A percentile compares a stretch with the other conserved stretches of the same genome.
Evolutionary conservation across 2,329 filamentous ascomycete genomes (phyloP).

Genomic region (Juglanconis juglandina): DNA sequence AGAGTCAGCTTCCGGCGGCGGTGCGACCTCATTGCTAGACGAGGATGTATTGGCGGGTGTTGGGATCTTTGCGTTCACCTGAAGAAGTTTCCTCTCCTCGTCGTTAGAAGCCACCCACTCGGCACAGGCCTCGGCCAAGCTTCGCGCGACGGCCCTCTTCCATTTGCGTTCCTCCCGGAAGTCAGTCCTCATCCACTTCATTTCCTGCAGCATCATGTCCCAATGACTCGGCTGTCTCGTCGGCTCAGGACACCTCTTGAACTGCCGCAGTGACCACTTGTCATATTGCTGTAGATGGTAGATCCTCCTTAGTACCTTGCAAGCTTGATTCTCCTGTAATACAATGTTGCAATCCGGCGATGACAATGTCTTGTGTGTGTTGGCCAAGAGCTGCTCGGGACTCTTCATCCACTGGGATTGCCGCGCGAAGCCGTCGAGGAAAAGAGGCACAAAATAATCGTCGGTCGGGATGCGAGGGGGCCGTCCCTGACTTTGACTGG

Average conservation of each 20-base stretch:
- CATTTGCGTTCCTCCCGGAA: slow-evolving; percentile 92
- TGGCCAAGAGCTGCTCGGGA: slow-evolving; percentile 69
- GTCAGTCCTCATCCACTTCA: slow-evolving; percentile 98
- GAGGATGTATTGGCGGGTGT: slow-evolving; percentile 24
- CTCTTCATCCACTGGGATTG: slow-evolving; percentile 59
- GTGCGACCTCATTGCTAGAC: neutral
- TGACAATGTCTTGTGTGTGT: slow-evolving; percentile 84
- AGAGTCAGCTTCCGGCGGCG: slow-evolving; percentile 25
- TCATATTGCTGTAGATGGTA: slow-evolving; percentile 89
- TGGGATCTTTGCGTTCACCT: slow-evolving; percentile 58
- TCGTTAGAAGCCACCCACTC: slow-evolving; percentile 69
- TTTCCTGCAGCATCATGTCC: slow-evolving; percentile 84
- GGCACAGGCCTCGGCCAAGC: slow-evolving; percentile 76
- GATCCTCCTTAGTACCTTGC: slow-evolving; percentile 78
- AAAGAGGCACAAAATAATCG: slow-evolving; percentile 63
- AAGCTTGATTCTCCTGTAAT: slow-evolving; percentile 82
- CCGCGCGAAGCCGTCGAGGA: slow-evolving; percentile 55
- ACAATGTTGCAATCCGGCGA: slow-evolving; percentile 81
- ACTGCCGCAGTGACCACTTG: slow-evolving; percentile 88
- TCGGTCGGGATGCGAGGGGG: slow-evolving; percentile 39
- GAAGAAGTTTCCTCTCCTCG: slow-evolving; percentile 64
- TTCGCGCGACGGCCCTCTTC: slow-evolving; percentile 79
- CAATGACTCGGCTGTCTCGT: slow-evolving; percentile 72
- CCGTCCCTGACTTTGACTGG: slow-evolving; percentile 38
- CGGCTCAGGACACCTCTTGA: slow-evolving; percentile 80